Conservation (phyloP, 2,329 filamentous ascomycete genomes). For the Coniochaeta sp. region DNA sequence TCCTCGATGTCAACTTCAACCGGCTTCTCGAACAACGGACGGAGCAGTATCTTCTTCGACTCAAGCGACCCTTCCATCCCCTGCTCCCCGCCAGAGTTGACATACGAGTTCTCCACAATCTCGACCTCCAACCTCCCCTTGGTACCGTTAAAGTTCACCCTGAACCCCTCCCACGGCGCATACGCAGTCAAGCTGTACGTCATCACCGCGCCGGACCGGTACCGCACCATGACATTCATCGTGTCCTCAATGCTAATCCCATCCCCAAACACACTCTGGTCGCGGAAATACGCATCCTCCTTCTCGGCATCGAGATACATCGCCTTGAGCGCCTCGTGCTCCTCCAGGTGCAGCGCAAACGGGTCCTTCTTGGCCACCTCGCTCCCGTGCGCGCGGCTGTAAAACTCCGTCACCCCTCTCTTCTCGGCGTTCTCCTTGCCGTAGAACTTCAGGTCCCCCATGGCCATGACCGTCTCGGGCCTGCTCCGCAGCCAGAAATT, state of each 20-base stretch:
- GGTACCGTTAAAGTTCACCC: slow-evolving; percentile 51
- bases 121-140: slow-evolving; percentile 53
- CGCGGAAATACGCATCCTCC: slow-evolving; percentile 54
- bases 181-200: slow-evolving; percentile 56
- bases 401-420: slow-evolving; percentile 43
- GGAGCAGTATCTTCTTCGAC: slow-evolving; percentile 37
- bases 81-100: slow-evolving; percentile 54
- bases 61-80: slow-evolving; percentile 46
- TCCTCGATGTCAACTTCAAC: slow-evolving; percentile 44
- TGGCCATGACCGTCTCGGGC: slow-evolving; percentile 49
- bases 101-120: slow-evolving; percentile 56
- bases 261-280: slow-evolving; percentile 56
- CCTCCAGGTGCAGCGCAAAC: slow-evolving; percentile 50
- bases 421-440: slow-evolving; percentile 53
- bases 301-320: slow-evolving; percentile 58
- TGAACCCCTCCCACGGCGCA: slow-evolving; percentile 55
- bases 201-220: slow-evolving; percentile 47
- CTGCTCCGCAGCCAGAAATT: slow-evolving; percentile 55
- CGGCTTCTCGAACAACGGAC: slow-evolving; percentile 50
- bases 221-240: slow-evolving; percentile 53
- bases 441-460: slow-evolving; percentile 54
- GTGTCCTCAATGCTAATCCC: slow-evolving; percentile 60
- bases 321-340: slow-evolving; percentile 45
- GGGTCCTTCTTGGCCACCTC: slow-evolving; percentile 45
- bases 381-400: slow-evolving; percentile 42